A percentile compares a stretch with the other conserved stretches of the same genome.
Conservation (phyloP, 768 basidiomycete genomes). For the Phylloporus rhodoxanthus region DNA sequence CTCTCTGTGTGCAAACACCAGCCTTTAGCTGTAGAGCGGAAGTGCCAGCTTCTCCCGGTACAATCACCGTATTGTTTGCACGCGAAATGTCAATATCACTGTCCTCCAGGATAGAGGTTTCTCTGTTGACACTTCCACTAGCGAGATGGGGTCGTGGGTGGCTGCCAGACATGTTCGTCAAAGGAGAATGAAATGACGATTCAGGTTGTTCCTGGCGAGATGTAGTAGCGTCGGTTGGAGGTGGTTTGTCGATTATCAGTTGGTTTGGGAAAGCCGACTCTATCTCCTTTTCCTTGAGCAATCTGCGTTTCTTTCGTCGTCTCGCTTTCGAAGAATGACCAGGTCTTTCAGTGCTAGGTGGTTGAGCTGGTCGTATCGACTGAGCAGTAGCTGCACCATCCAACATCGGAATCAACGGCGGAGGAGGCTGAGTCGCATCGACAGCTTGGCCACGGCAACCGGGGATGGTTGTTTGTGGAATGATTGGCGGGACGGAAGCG, state of each 20-base stretch:
- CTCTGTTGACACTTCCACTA: background rate
- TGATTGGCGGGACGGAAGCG: background rate
- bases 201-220: slow-evolving; percentile 4
- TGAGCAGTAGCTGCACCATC: background rate
- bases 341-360: background rate
- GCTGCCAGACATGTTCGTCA: background rate
- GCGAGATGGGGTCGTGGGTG: background rate
- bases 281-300: slow-evolving; percentile 10
- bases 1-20: slow-evolving; percentile 26
- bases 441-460: background rate
- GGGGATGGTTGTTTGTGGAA: background rate
- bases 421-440: background rate
- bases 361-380: background rate
- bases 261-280: background rate
- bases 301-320: slow-evolving; percentile 15
- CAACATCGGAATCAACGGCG: background rate
- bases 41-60: background rate
- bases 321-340: slow-evolving; percentile 1
- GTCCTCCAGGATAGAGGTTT: background rate
- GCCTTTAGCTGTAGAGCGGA: slow-evolving; percentile 10
- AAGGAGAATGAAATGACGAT: background rate
- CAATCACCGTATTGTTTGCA: background rate
- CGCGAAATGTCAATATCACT: background rate
- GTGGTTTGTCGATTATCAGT: background rate
- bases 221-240: background rate